Base-by-base conservation (phyloP, 2,329 filamentous ascomycete species). In the Huntiella abstrusa region DNA sequence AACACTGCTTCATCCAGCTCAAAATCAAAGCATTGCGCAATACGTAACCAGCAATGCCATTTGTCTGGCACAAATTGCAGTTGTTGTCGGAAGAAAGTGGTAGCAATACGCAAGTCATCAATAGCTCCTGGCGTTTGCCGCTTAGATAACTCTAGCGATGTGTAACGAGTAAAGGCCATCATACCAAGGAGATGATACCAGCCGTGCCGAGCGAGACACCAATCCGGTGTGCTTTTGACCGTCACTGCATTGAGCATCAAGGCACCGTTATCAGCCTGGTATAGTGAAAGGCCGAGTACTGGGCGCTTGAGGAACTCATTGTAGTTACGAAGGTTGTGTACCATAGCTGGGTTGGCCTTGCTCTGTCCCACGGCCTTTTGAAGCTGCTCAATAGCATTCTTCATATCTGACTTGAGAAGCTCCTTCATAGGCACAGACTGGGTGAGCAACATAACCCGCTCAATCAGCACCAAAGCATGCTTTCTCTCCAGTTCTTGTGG, bases 181-280 rank as follows among this genome's bases (percentile, higher is more conserved):
- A 91, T 82, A 15, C 88, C 88, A 51, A 93, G 73, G 28, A 95
- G 65, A 59, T 91, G 94, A 59, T 85, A 94, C 88, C 88, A 96
- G 40, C 86, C 83, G 53, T 84, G 81, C 17, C 75, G 75, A 0
- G 87, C 86, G 33, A 92, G 63, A 0, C 73, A 71, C 45, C 77
- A 79, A 49, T 91, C 81, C 2, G 48, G 48, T 0, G 74, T 70
- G 2, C 71, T 70, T 39, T 78, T 73, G 5, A 87, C 77, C 0
- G 74, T 68, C 4, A 83, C 71, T 2, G 81, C 76, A 49, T 87
- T 76, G 16, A 92, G 71, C 44, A 77, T 75, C 5, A 86, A 73
- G 34, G 82, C 72, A 8, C 91, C 91, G 51, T 76, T 77, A 34
- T 93, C 69, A n/a, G 83, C 83, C 52, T 79, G 74, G 57, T 83